These are phyloP conservation scores for Sorghum bicolor DNA, from an alignment of 176 grass and related monocot species.

Conservation along the genomic window DNA sequence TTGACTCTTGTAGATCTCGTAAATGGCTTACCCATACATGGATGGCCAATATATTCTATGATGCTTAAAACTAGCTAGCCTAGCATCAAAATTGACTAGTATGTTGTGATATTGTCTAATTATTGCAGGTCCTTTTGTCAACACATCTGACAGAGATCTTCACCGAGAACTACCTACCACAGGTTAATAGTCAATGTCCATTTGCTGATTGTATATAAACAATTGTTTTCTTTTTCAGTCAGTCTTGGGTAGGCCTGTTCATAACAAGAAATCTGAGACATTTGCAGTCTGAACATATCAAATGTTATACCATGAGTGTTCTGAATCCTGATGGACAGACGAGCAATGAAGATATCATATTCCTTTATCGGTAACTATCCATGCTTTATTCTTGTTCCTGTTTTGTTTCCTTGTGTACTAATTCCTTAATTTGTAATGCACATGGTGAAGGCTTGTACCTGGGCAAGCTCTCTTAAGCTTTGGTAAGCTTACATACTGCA, in stretches of 20 bases:
- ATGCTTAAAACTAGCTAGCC: background rate
- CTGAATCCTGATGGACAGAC: constrained; percentile 72
- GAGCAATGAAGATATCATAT: constrained; percentile 70
- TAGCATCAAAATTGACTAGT: constrained; percentile 7
- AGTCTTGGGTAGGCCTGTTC: background rate
- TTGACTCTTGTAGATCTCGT: background rate
- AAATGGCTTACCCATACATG: constrained; percentile 16
- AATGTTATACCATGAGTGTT: constrained; percentile 89
- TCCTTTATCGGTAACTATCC: constrained; percentile 70
- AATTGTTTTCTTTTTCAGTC: constrained; percentile 16
- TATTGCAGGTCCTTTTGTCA: constrained; percentile 79
- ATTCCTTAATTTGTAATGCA: constrained; percentile 25
- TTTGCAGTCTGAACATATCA: constrained; percentile 85
- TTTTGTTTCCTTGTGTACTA: constrained; percentile 14
- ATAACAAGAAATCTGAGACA: background rate
- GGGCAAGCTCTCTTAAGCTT: constrained; percentile 84
- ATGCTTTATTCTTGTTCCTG: constrained; percentile 20
- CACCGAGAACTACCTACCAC: constrained; percentile 63
- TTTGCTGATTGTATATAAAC: constrained; percentile 8
- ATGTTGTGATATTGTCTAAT: constrained; percentile 28
- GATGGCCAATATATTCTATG: background rate
- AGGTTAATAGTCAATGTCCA: constrained; percentile 53
- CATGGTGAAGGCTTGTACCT: constrained; percentile 79
- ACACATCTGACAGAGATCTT: constrained; percentile 95
- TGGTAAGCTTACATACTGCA: constrained; percentile 47